A percentile compares a stretch with the other conserved stretches of the same genome.
phyloP scores from a whole-genome alignment of 768 basidiomycete species.

The Tulasnella sp. region DNA sequence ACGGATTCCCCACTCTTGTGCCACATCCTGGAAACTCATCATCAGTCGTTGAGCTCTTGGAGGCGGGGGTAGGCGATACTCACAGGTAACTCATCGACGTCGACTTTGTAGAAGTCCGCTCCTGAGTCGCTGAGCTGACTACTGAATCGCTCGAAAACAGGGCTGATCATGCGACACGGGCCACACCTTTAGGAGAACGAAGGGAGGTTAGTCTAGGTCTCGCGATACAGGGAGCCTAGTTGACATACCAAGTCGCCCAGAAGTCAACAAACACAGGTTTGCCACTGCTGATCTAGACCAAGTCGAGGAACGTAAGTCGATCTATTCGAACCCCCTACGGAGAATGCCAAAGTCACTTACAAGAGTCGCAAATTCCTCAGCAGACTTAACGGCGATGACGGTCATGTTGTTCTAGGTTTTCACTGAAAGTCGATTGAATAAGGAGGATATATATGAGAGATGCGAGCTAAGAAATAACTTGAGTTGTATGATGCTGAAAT shows the following conservation, averaged over 20 bases:
- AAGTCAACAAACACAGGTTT: not conserved
- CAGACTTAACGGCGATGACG: not conserved
- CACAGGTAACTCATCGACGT: not conserved
- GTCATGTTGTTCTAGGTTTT: not conserved
- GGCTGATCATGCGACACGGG: conserved; percentile 23
- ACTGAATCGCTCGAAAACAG: conserved; percentile 17
- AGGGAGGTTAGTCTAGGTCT: not conserved
- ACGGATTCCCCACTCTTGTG: not conserved
- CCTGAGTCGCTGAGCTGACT: conserved; percentile 25
- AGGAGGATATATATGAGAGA: not conserved
- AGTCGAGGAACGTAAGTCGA: not conserved
- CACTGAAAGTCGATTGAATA: not conserved
- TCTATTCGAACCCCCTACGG: not conserved
- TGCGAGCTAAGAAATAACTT: not conserved
- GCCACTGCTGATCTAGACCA: conserved; percentile 2
- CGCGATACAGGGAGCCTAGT: too few relatives aligned
- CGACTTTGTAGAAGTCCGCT: conserved; percentile 5
- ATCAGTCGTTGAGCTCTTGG: not conserved
- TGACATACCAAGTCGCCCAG: conserved; percentile 9
- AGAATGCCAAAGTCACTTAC: not conserved
- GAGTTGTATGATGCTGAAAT: not conserved
- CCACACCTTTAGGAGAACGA: conserved; percentile 12
- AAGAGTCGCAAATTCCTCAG: not conserved
- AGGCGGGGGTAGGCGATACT: not conserved
- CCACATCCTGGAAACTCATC: not conserved